phyloP scores from a whole-genome alignment of 331 rosid species.

The Saraca asoca region DNA sequence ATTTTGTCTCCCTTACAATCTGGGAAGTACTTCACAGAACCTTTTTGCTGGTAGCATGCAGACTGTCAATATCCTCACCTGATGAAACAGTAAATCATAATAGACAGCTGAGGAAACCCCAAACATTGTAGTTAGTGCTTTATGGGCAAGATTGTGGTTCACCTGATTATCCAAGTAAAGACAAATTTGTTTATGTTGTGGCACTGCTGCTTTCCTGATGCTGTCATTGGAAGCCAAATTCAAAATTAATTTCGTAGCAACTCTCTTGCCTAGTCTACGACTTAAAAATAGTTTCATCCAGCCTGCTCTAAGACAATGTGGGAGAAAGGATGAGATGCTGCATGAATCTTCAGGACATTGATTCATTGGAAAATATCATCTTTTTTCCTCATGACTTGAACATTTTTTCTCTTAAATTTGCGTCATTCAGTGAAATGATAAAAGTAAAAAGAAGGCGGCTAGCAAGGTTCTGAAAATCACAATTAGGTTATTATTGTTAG shows the following conservation, averaged over 20 bases:
- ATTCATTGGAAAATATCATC: too few species aligned
- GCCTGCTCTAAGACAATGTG: neutral
- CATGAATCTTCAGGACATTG: neutral
- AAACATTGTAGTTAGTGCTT: neutral
- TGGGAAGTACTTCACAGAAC: neutral
- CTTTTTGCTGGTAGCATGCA: neutral
- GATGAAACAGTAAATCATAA: too few species aligned
- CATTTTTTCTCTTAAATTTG: too few species aligned
- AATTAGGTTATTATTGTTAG: neutral
- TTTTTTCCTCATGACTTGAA: too few species aligned
- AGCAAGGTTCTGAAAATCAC: neutral
- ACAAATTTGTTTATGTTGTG: neutral
- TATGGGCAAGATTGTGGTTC: neutral
- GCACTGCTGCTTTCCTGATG: neutral
- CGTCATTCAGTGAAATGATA: too few species aligned
- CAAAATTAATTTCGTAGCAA: neutral
- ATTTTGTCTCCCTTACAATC: conserved; percentile 13
- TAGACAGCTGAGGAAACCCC: too few species aligned
- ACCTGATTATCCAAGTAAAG: neutral
- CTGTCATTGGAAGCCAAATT: neutral
- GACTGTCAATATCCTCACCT: neutral
- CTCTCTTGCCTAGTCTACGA: neutral
- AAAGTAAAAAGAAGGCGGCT: too few species aligned
- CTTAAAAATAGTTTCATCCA: neutral
- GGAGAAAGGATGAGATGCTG: neutral